Base-by-base conservation (phyloP, 176 grass and related monocot species). In the Paspalum notatum region DNA sequence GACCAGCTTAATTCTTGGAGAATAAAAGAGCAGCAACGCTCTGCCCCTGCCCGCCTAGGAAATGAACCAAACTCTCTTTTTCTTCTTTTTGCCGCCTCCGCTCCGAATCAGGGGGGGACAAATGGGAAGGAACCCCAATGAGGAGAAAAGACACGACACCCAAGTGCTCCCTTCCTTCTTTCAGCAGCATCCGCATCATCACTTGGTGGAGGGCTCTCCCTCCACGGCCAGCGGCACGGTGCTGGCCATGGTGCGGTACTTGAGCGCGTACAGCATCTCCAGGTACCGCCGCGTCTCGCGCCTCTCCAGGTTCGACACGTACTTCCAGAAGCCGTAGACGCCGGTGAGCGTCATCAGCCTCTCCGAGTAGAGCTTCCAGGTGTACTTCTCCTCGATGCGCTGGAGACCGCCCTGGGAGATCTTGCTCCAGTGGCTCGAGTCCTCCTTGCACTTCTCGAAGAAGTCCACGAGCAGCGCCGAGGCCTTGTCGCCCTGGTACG, bases 211-310 rank as follows among this genome's bases (percentile, higher is more conserved):
- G 17, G 91, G 57, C 24, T 94, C 91, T 45, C 94, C 96, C 7
- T 99, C 96, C 2, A 99, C 62, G 7, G 93, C 93, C 82, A 95
- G 43, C 42, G 96, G 96, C 53, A 99, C 96, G 3, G 96, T 95
- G 81, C 90, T 83, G 0, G 96, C 96, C 96, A 99, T 86, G 49
- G 86, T 88, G 79, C 96, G 96, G 76, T 88, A 99, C 72, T 99
- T 99, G 80, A 99, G 96, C 51, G 96, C 96, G 65, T 99, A 99
- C 86, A 99, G 85, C 96, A 99, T 99, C 93, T 99, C 96, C 0
- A 99, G 90, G 93, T 99, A 99, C 57, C 96, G 88, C 43, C 93
- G 88, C 54, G 96, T 99, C 73, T 99, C 96, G 0, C 96, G 93
- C 86, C 96, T 91, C 46, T 99, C 96, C 0, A 99, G 96, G 88